A percentile compares a stretch with the other conserved stretches of the same genome.
Evolutionary conservation across 371 early-diverging fungal species (phyloP).

Genomic region (Thermomucor indicae-seudaticae): DNA sequence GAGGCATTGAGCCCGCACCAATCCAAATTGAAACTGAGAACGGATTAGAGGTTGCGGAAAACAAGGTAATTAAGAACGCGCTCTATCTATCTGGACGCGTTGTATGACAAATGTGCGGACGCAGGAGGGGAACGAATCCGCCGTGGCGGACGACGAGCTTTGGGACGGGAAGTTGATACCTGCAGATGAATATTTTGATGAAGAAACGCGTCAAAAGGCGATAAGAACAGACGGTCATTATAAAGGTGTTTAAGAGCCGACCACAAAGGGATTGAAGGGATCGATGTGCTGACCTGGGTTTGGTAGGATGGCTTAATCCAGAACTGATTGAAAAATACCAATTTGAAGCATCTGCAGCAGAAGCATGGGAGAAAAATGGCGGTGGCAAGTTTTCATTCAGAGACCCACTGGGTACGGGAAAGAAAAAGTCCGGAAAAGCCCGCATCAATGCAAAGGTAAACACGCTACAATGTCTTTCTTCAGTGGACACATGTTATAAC

Average conservation of each 20-base stretch:
- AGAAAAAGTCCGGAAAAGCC: constrained; percentile 17
- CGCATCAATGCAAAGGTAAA: constrained; percentile 33
- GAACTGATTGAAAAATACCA: constrained; percentile 55
- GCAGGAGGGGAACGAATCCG: constrained; percentile 11
- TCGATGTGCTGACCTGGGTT: too few species aligned
- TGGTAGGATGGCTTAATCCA: constrained; percentile 56
- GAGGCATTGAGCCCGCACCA: constrained; percentile 36
- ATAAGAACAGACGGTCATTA: constrained; percentile 61
- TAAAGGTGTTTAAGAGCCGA: background rate
- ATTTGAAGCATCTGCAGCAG: constrained; percentile 52
- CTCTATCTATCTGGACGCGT: background rate
- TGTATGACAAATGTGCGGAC: background rate
- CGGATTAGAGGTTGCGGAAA: background rate
- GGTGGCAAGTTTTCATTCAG: constrained; percentile 69
- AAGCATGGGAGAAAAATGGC: constrained; percentile 74
- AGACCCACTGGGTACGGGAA: constrained; percentile 53
- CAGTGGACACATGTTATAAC: background rate
- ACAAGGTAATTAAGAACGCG: constrained; percentile 4
- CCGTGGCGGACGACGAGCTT: constrained; percentile 30
- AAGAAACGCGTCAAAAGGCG: constrained; percentile 42
- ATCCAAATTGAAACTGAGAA: constrained; percentile 30
- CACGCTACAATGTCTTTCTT: background rate
- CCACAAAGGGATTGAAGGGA: background rate
- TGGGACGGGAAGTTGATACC: constrained; percentile 41
- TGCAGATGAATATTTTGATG: constrained; percentile 55